Evolutionary conservation across 129 eudicot genomes (phyloP), one percentile per base, ranked within the genome.

Genomic region (Arctium lappa): DNA sequence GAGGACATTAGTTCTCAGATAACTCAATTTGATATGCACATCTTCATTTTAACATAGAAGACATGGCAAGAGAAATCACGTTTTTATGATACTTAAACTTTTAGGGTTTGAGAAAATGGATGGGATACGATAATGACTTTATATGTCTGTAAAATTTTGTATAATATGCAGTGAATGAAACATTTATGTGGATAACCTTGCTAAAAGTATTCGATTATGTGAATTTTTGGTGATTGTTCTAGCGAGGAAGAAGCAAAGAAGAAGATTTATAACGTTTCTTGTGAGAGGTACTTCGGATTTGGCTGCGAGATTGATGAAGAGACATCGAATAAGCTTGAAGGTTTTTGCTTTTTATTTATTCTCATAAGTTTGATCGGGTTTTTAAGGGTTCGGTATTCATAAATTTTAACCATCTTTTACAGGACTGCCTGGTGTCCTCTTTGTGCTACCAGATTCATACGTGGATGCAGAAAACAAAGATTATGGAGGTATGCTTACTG

Each of bases 271-370:
- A 96, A 96, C 83, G 99, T 93, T 12, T 96, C 99, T 6, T 95
- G 98, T 79, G 98, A 93, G 86, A 90, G 98, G 79, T 96, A 96
- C 88, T 91, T 96, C 74, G 99, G 99, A 16, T 96, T 96, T 87
- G 98, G 99, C 4, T 96, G 98, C 56, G 97, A 93, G 86, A 90
- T 96, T 83, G 98, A 96, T 69, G 99, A 96, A 86, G 99, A 93
- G 84, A 91, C 98, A 22, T 91, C 99, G 0, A 93, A 96, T 81
- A 93, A 96, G 85, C 93, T 96, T 42, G 97, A 93, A 93, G 97
- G 99, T 93, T 75, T 69, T 76, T 79, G 46, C 5, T 63, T 33
- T 34, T 18, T 69, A 48, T 7, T 74, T n/a, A 60, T 39, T 18
- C 5, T 6, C 9, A 1, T 30, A 32, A 18, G 15, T 39, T 72